These are phyloP conservation scores for Byssothecium circinans DNA, from an alignment of 2,329 filamentous ascomycete species.

Conservation along the genomic window DNA sequence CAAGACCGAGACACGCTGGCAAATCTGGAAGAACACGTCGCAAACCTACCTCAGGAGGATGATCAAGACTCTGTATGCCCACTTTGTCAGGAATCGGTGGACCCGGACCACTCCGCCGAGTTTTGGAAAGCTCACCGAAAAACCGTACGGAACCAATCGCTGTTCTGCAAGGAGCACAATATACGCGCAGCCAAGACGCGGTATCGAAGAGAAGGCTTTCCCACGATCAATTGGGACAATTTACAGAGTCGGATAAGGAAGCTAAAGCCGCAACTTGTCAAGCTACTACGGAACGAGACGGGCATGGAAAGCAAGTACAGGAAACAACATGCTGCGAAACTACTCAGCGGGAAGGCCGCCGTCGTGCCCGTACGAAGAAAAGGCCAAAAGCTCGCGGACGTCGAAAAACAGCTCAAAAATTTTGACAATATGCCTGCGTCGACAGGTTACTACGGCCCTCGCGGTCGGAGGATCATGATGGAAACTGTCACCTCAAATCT, in stretches of 20 bases:
- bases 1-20: neutral
- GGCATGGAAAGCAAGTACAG: slow-evolving; percentile 62
- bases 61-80: slow-evolving; percentile 55
- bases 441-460: slow-evolving; percentile 79
- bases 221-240: slow-evolving; percentile 67
- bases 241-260: slow-evolving; percentile 61
- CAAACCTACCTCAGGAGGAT: neutral
- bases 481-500: slow-evolving; percentile 41
- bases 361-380: slow-evolving; percentile 39
- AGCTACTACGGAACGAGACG: slow-evolving; percentile 59
- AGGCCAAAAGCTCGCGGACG: slow-evolving; percentile 46
- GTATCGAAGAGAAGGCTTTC: slow-evolving; percentile 63
- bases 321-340: slow-evolving; percentile 51
- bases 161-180: slow-evolving; percentile 43
- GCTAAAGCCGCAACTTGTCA: slow-evolving; percentile 59
- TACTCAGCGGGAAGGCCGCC: slow-evolving; percentile 28
- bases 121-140: slow-evolving; percentile 30
- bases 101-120: slow-evolving; percentile 56
- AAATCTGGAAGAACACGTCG: slow-evolving; percentile 21
- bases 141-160: slow-evolving; percentile 56
- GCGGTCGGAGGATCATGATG: slow-evolving; percentile 72
- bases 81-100: slow-evolving; percentile 66
- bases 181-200: slow-evolving; percentile 38
- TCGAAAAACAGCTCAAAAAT: slow-evolving; percentile 20
- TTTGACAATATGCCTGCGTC: slow-evolving; percentile 22